phyloP scores from a whole-genome alignment of 2,329 filamentous ascomycete species.

The Colletotrichum destructivum region DNA sequence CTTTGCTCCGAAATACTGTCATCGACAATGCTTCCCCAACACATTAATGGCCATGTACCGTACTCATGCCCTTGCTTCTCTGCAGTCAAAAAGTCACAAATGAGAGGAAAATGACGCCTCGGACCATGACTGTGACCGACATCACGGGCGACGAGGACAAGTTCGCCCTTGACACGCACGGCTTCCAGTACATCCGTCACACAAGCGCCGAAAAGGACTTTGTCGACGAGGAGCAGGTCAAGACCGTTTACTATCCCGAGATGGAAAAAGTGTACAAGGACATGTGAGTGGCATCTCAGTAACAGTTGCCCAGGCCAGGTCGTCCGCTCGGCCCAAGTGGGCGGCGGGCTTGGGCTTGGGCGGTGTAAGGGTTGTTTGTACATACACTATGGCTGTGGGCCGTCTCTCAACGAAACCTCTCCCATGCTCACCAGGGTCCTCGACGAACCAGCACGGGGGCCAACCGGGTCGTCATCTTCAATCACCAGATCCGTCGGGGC shows the following conservation, averaged over 20 bases:
- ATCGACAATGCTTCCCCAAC: neutral
- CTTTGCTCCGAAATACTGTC: neutral
- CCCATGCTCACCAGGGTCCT: slow-evolving; percentile 38
- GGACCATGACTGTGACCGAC: slow-evolving; percentile 68
- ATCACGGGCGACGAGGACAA: slow-evolving; percentile 77
- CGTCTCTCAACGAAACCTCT: slow-evolving; percentile 13
- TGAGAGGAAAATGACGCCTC: slow-evolving; percentile 76
- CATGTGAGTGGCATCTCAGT: slow-evolving; percentile 38
- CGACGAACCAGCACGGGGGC: slow-evolving; percentile 48
- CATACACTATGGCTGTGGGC: slow-evolving; percentile 18
- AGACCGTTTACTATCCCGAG: slow-evolving; percentile 55
- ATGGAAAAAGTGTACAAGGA: slow-evolving; percentile 42
- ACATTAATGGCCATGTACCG: neutral
- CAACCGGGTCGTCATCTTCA: slow-evolving; percentile 48
- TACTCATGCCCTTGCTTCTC: slow-evolving; percentile 21
- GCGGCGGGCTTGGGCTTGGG: neutral
- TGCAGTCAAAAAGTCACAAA: slow-evolving; percentile 68
- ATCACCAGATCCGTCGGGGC: slow-evolving; percentile 50
- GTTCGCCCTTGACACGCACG: slow-evolving; percentile 68
- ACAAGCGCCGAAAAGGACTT: slow-evolving; percentile 67
- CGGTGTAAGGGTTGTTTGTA: slow-evolving; percentile 32
- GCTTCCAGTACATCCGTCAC: slow-evolving; percentile 70
- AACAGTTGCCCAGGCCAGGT: neutral
- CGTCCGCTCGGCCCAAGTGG: slow-evolving; percentile 7
- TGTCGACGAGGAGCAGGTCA: slow-evolving; percentile 66